Evolutionary conservation across 768 basidiomycete species (phyloP), one percentile per base, ranked within the genome.

Genomic region (Coprinopsis marcescibilis): DNA sequence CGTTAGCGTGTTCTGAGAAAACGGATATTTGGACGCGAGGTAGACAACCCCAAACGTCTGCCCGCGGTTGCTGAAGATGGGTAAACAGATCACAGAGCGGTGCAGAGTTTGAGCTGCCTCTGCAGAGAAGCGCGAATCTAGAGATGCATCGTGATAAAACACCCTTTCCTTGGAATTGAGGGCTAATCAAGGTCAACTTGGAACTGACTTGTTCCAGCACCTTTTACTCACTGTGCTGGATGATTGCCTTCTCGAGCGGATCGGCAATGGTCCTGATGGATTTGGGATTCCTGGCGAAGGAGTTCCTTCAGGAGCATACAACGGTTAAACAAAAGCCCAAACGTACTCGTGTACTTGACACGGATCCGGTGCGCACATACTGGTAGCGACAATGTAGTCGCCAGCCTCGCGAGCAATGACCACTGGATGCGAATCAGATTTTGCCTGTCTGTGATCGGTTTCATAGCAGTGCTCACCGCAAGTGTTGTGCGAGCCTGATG

Each of bases 1-100:
- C 1, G 76, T 81, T 14, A 82, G 68, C 0, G 72, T 78, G 52
- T 77, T 79, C 46, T 71, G 72, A 0, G 80, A 75, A 57, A 85
- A 85, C 0, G 81, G 67, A 52, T 80, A 78, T 65, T 73, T 79
- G 2, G 82, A 81, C 4, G 80, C 78, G 27, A 84, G 66, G 54
- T 82, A 87, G 27, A 83, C 71, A 17, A 78, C 81, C 17, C 83
- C 83, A 58, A 84, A 85, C 2, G 83, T 85, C 58, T 87, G 83
- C 6, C 81, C 81, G 20, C 83, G 76, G 53, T 85, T 85, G 57
- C 83, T 81, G 59, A 83, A 81, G 40, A 85, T 83, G 0, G 83
- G 83, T 5, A 85, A 63, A 58, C 83, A 85, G 21, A 85, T 70
- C 12, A 83, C 77, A 20, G 81, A 81, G 33, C 78, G 72, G 57